These are phyloP conservation scores for Porosira glacialis DNA, from an alignment of 352 stramenopile species.

Conservation along the genomic window DNA sequence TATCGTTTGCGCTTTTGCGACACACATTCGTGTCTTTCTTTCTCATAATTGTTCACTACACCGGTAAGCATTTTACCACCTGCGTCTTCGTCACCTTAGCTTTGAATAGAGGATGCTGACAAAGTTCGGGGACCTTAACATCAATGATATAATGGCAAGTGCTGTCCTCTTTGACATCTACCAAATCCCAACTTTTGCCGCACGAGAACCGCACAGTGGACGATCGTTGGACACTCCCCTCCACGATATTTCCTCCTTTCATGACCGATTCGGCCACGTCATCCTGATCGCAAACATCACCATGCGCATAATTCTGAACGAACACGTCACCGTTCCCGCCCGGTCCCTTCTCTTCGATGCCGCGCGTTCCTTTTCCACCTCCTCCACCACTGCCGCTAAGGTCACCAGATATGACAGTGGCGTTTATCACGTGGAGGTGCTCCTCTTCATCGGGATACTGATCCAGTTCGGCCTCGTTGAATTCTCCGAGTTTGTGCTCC, in stretches of 20 bases:
- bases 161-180: too few species aligned
- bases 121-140: too few species aligned
- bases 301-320: constrained; percentile 67
- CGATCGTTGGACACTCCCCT: constrained; percentile 60
- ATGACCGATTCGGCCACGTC: constrained; percentile 79
- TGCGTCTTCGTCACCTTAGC: too few species aligned
- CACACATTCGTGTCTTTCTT: too few species aligned
- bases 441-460: constrained; percentile 55
- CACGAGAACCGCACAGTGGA: constrained; percentile 74
- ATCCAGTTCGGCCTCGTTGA: constrained; percentile 26
- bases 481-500: constrained; percentile 57
- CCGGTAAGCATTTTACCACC: too few species aligned
- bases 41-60: too few species aligned
- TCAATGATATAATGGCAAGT: too few species aligned
- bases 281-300: constrained; percentile 70
- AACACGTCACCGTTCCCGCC: constrained; percentile 68
- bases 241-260: constrained; percentile 64
- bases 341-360: constrained; percentile 20
- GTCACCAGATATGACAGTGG: constrained; percentile 23
- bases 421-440: constrained; percentile 66
- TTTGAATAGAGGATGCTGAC: too few species aligned
- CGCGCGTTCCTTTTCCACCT: not conserved
- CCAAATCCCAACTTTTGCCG: constrained; percentile 55
- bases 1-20: too few species aligned
- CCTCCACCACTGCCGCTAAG: constrained; percentile 10